These are phyloP conservation scores for Leccinum griseonigrum DNA, from an alignment of 1,284 basidiomycete genomes.

Conservation along the genomic window DNA sequence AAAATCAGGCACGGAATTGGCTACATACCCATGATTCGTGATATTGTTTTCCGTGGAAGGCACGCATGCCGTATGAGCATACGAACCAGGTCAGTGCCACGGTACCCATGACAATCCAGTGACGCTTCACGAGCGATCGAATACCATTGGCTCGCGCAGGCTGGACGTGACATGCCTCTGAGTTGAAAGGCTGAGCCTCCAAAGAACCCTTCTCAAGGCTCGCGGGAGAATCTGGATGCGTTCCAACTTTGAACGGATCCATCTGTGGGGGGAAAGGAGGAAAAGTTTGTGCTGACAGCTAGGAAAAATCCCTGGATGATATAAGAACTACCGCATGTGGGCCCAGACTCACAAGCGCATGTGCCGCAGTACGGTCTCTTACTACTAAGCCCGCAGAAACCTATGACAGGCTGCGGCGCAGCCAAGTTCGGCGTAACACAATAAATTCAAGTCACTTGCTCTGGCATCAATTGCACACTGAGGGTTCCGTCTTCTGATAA, in stretches of 20 bases:
- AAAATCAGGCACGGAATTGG: neutral
- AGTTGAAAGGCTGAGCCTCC: neutral
- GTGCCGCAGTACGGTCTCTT: neutral
- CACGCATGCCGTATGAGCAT: slow-evolving; percentile 7
- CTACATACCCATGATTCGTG: slow-evolving; percentile 14
- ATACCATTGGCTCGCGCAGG: neutral
- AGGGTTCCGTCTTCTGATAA: neutral
- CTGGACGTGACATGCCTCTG: neutral
- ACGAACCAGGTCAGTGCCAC: slow-evolving; percentile 15
- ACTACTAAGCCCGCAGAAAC: neutral
- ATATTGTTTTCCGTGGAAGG: neutral
- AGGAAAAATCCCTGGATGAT: neutral
- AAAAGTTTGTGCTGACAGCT: neutral
- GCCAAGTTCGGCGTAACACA: neutral
- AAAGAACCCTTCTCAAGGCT: slow-evolving; percentile 23
- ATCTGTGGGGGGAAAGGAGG: slow-evolving; percentile 9
- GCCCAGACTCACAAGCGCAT: neutral
- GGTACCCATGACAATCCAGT: slow-evolving; percentile 6
- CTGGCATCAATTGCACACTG: neutral
- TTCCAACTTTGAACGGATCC: slow-evolving; percentile 13
- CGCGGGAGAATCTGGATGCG: slow-evolving; percentile 4
- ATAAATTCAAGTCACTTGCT: neutral
- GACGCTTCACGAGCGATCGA: slow-evolving; percentile 10
- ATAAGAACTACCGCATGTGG: neutral
- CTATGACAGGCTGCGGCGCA: neutral